phyloP scores from a whole-genome alignment of 1,139 yeast species.

The Pichiaceae sp. region DNA sequence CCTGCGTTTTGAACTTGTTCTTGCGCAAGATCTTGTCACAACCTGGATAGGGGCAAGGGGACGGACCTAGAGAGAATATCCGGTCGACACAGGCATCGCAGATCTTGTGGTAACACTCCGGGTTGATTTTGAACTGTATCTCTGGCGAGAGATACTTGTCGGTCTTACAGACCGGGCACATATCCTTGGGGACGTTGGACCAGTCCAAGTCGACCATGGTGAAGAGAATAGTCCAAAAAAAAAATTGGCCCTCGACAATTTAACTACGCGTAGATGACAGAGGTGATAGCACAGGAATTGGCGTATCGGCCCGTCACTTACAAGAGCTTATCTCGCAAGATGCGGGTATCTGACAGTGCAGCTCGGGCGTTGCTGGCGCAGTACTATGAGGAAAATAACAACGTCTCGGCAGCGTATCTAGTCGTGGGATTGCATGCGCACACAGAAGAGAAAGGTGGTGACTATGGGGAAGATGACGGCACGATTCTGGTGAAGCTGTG shows the following conservation, averaged over 20 bases:
- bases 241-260: too few species aligned
- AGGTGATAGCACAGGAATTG: not conserved
- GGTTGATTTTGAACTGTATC: slow-evolving; percentile 84
- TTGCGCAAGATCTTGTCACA: slow-evolving; percentile 84
- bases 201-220: slow-evolving; percentile 24
- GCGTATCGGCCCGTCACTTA: slow-evolving; percentile 17
- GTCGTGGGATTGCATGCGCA: slow-evolving; percentile 14
- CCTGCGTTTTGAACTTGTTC: slow-evolving; percentile 84
- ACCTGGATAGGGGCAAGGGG: slow-evolving; percentile 90
- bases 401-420: slow-evolving; percentile 10
- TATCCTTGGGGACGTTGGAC: slow-evolving; percentile 44
- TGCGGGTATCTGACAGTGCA: slow-evolving; percentile 9
- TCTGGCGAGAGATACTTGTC: slow-evolving; percentile 91
- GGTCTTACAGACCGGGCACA: slow-evolving; percentile 97
- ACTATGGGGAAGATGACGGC: slow-evolving; percentile 6
- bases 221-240: too few species aligned
- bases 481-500: slow-evolving; percentile 9
- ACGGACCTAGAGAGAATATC: slow-evolving; percentile 89
- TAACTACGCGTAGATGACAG: too few species aligned
- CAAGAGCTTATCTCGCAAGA: slow-evolving; percentile 13
- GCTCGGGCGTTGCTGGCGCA: slow-evolving; percentile 15
- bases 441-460: slow-evolving; percentile 2
- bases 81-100: slow-evolving; percentile 96
- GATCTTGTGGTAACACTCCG: slow-evolving; percentile 96
- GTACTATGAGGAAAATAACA: slow-evolving; percentile 12